Base-by-base conservation (phyloP, 2,329 filamentous ascomycete genomes). In the Microsporum canis region DNA sequence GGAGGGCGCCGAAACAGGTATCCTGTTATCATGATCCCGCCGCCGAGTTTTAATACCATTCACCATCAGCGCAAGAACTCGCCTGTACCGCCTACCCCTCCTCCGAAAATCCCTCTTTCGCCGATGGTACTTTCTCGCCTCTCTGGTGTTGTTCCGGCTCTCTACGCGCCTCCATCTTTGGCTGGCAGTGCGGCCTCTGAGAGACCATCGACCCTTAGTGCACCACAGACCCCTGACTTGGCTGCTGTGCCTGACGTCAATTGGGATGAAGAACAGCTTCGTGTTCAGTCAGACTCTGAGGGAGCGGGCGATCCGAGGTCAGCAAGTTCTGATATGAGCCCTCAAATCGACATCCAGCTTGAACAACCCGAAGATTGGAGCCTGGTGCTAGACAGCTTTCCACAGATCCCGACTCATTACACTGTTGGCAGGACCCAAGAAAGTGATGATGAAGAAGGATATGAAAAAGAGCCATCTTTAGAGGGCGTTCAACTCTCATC, bases 101-200 rank as follows among this genome's bases (percentile, higher is more conserved):
- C 72, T 38, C 75, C 72, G 53, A 77, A 80, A 69, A 83, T 94
- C 27, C 82, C 86, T 61, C 87, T 95, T 75, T 91, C 88, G 3
- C 88, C 88, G 3, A 84, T 84, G 17, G 84, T 87, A 61, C 79
- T 92, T 66, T 85, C 84, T 8, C 86, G 88, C 69, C 84, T 96
- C 71, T 81, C 83, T 33, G 80, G 85, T 27, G 81, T 84, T 56
- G 80, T 92, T 2, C 90, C 90, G 1, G 86, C 84, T 39, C 82
- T 85, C 34, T 91, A 89, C 60, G 87, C 89, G 4, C 87, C 91
- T 3, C 92, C 92, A 2, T 96, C 92, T 3, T 79, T 96, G 2
- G 91, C 96, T 75, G 91, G 91, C 56, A 96, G 90, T 74, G 77
- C 94, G 68, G 88, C 85, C 6, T 95, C 91, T 1, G 91, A 96